A percentile compares a stretch with the other conserved stretches of the same genome.
Conservation (phyloP, 257 asterid genomes). For the Solanum piurae region DNA sequence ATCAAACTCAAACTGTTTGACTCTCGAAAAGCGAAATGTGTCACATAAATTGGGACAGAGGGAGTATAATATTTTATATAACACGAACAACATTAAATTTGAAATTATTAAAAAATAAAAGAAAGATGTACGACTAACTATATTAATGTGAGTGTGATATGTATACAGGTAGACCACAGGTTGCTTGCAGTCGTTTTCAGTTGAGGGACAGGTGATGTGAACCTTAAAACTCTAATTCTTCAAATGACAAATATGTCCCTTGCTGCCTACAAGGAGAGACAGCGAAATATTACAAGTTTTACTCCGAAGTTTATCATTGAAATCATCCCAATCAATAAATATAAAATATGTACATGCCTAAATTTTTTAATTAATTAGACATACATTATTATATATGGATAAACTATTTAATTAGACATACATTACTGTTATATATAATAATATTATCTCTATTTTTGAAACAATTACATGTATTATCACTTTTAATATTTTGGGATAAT, state of each 20-base stretch:
- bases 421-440: too few species aligned
- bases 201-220: slow-evolving; percentile 16
- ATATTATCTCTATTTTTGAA: too few species aligned
- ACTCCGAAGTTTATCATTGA: neutral
- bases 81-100: neutral
- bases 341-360: neutral
- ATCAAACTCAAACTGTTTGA: too few species aligned
- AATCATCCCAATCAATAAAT: neutral
- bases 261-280: too few species aligned
- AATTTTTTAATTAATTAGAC: too few species aligned
- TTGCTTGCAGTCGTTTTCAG: slow-evolving; percentile 38
- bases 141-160: neutral
- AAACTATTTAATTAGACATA: too few species aligned
- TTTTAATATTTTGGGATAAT: too few species aligned
- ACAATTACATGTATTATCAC: too few species aligned
- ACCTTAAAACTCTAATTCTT: slow-evolving; percentile 18
- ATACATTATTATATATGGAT: too few species aligned
- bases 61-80: neutral
- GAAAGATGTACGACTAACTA: neutral
- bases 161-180: slow-evolving; percentile 29
- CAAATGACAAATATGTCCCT: slow-evolving; percentile 23
- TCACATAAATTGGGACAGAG: too few species aligned
- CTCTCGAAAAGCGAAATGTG: too few species aligned
- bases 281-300: neutral
- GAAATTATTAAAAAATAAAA: neutral